These are phyloP conservation scores for Backusella luteola DNA, from an alignment of 192 early-diverging fungal species.

Conservation along the genomic window DNA sequence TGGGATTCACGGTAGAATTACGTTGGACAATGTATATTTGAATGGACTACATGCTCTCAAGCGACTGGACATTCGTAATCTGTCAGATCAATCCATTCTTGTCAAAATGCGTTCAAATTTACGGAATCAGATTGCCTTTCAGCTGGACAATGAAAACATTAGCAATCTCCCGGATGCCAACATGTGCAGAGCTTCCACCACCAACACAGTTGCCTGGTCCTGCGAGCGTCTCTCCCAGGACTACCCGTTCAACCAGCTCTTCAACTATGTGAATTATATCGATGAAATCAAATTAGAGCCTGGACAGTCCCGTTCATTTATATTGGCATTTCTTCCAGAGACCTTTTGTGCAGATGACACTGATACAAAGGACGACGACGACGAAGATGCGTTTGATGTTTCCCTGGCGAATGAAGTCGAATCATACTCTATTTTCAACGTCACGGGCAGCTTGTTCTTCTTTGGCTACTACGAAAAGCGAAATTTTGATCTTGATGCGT, in stretches of 20 bases:
- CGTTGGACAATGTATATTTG: constrained; percentile 77
- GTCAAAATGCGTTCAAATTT: constrained; percentile 82
- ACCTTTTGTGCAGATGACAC: constrained; percentile 34
- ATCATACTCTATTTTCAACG: constrained; percentile 65
- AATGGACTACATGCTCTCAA: constrained; percentile 81
- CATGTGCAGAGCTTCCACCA: constrained; percentile 21
- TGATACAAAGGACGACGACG: constrained; percentile 22
- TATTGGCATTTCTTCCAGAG: constrained; percentile 79
- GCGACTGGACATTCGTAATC: constrained; percentile 71
- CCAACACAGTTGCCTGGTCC: constrained; percentile 61
- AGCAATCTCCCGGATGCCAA: constrained; percentile 47
- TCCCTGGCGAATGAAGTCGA: constrained; percentile 55
- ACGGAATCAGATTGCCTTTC: constrained; percentile 78
- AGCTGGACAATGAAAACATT: constrained; percentile 81
- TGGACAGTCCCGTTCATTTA: constrained; percentile 65
- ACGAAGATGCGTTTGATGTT: constrained; percentile 29
- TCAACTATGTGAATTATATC: constrained; percentile 89
- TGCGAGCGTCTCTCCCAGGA: constrained; percentile 51
- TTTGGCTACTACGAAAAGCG: constrained; percentile 59
- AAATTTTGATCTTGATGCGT: neutral
- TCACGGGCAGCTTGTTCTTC: constrained; percentile 84
- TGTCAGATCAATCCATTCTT: constrained; percentile 50
- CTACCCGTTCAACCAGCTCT: constrained; percentile 84
- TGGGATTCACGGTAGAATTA: constrained; percentile 56
- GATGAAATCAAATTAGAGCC: constrained; percentile 66